These are phyloP conservation scores for Penicillium waksmanii DNA, from an alignment of 495 filamentous ascomycete species.

Conservation along the genomic window DNA sequence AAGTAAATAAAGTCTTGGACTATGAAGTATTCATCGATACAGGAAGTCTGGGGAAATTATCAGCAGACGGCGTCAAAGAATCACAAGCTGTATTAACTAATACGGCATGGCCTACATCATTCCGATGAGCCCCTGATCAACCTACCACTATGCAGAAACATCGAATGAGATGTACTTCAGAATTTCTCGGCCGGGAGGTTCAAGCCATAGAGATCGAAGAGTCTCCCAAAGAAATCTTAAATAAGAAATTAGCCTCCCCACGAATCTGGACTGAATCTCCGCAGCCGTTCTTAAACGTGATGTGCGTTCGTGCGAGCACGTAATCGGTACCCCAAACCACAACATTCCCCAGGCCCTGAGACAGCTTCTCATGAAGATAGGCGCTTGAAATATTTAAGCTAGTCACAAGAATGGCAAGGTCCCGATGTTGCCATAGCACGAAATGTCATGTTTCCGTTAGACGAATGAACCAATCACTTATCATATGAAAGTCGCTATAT, in stretches of 20 bases:
- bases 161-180: neutral
- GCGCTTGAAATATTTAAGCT: neutral
- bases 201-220: neutral
- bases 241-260: neutral
- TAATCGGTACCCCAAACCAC: conserved; percentile 35
- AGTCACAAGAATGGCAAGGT: neutral
- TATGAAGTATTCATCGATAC: no score
- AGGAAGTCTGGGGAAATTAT: no score
- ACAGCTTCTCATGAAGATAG: conserved; percentile 1
- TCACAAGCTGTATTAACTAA: no score
- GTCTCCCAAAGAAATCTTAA: neutral
- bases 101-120: neutral
- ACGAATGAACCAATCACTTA: conserved; percentile 10
- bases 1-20: no score
- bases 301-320: conserved; percentile 42
- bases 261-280: neutral
- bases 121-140: neutral
- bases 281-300: conserved; percentile 3
- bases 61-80: no score
- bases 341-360: conserved; percentile 26
- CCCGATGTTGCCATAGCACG: conserved; percentile 26
- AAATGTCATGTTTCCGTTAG: conserved; percentile 9
- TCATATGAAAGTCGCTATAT: neutral
- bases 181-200: neutral
- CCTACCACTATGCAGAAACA: neutral